Percentiles rank a stretch among this genome's conserved stretches.
phyloP scores from a whole-genome alignment of 2,329 filamentous ascomycete species.

The Paraphoma chrysanthemicola region DNA sequence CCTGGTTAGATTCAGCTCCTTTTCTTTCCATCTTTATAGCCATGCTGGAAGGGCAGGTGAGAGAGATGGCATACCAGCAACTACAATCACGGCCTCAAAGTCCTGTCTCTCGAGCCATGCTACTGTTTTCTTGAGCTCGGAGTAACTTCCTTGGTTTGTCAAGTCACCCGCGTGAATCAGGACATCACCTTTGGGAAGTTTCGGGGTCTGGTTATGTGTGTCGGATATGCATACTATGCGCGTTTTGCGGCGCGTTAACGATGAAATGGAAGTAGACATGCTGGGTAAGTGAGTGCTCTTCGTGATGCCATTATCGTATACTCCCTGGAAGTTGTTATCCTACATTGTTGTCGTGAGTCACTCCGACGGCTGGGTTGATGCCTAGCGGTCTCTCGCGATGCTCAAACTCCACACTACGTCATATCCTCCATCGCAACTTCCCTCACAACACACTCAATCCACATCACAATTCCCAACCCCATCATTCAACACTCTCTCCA shows the following conservation, averaged over 20 bases:
- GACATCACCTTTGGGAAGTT: conserved; percentile 74
- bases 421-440: too few relatives aligned
- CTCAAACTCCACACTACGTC: too few relatives aligned
- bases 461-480: too few relatives aligned
- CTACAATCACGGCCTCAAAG: conserved; percentile 73
- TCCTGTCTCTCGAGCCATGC: conserved; percentile 71
- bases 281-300: background rate
- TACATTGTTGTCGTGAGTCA: background rate
- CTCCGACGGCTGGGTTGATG: background rate
- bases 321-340: background rate
- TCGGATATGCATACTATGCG: conserved; percentile 79
- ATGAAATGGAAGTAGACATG: background rate
- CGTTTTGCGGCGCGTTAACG: conserved; percentile 47
- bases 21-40: background rate
- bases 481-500: too few relatives aligned
- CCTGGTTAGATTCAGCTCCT: conserved; percentile 52
- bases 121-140: conserved; percentile 66
- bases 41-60: background rate
- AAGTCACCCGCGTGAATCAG: conserved; percentile 79
- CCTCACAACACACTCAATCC: too few relatives aligned
- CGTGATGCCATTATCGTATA: background rate
- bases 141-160: conserved; percentile 71
- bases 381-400: background rate
- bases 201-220: conserved; percentile 72
- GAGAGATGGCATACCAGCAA: conserved; percentile 62